These are phyloP conservation scores for Scytalidium sp. DNA, from an alignment of 2,329 filamentous ascomycete species.

Conservation along the genomic window DNA sequence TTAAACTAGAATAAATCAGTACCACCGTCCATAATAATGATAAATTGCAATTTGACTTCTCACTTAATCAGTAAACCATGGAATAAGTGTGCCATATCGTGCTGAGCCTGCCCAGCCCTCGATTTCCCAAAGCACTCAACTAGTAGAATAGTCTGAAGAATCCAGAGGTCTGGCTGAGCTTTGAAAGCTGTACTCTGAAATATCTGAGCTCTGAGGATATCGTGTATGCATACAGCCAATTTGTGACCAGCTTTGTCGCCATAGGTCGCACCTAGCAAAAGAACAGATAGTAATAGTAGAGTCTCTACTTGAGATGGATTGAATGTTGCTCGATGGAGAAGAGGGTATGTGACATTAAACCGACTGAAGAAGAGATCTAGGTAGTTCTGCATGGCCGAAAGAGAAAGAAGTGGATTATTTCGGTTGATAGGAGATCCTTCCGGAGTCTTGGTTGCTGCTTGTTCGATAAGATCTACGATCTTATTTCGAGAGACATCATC, in stretches of 20 bases:
- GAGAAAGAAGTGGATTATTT: slow-evolving; percentile 48
- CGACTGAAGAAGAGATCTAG: slow-evolving; percentile 57
- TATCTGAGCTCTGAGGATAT: slow-evolving; percentile 56
- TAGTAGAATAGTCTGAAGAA: slow-evolving; percentile 57
- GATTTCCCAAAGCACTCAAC: slow-evolving; percentile 65
- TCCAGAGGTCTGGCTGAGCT: slow-evolving; percentile 57
- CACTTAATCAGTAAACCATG: slow-evolving; percentile 51
- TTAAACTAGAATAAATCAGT: slow-evolving; percentile 28
- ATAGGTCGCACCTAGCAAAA: slow-evolving; percentile 62
- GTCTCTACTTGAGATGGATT: slow-evolving; percentile 46
- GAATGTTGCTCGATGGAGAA: slow-evolving; percentile 58
- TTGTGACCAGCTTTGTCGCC: slow-evolving; percentile 56
- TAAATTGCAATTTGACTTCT: slow-evolving; percentile 8
- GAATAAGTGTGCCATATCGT: slow-evolving; percentile 61
- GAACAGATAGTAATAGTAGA: slow-evolving; percentile 49
- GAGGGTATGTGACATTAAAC: slow-evolving; percentile 59
- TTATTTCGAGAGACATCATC: slow-evolving; percentile 37
- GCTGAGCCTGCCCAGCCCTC: slow-evolving; percentile 58
- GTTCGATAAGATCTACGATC: slow-evolving; percentile 48
- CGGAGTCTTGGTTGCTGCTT: slow-evolving; percentile 43
- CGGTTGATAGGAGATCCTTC: slow-evolving; percentile 43
- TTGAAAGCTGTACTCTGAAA: slow-evolving; percentile 55
- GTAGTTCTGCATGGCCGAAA: slow-evolving; percentile 50
- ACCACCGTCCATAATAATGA: background rate
- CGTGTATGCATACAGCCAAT: slow-evolving; percentile 59